These are phyloP conservation scores for Laetiporus sulphureus DNA, from an alignment of 1,284 basidiomycete species.

Conservation along the genomic window DNA sequence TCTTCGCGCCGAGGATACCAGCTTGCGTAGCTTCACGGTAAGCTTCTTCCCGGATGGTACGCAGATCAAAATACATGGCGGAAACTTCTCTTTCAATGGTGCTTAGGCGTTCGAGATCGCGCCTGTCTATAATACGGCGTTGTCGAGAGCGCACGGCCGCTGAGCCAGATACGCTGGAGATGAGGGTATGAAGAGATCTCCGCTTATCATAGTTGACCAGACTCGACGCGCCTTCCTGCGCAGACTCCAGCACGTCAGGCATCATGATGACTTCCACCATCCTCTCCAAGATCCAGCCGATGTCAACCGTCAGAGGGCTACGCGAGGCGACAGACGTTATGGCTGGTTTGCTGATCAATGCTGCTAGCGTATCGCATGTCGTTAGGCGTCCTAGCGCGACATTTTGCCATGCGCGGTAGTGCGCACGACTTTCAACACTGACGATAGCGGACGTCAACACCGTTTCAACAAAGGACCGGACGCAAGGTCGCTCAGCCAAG, in stretches of 20 bases:
- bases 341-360: constrained; percentile 46
- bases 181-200: constrained; percentile 65
- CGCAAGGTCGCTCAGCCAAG: constrained; percentile 44
- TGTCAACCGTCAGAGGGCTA: constrained; percentile 58
- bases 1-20: constrained; percentile 35
- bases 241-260: constrained; percentile 60
- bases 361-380: constrained; percentile 51
- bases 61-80: constrained; percentile 55
- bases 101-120: constrained; percentile 67
- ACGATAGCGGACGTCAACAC: constrained; percentile 64
- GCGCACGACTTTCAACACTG: constrained; percentile 68
- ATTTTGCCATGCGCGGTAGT: constrained; percentile 66
- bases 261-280: constrained; percentile 70
- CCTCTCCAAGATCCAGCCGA: constrained; percentile 76
- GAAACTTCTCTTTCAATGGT: constrained; percentile 63
- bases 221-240: constrained; percentile 42
- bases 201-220: constrained; percentile 79
- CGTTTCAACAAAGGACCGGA: constrained; percentile 73
- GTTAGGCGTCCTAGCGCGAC: constrained; percentile 53
- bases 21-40: constrained; percentile 50
- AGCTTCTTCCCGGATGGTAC: constrained; percentile 67
- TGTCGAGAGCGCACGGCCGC: constrained; percentile 35
- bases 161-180: constrained; percentile 43
- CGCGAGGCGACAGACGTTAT: constrained; percentile 37
- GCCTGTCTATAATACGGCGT: constrained; percentile 50